Conservation (phyloP, 495 filamentous ascomycete species). For the Lasiosphaeriaceae sp. region DNA sequence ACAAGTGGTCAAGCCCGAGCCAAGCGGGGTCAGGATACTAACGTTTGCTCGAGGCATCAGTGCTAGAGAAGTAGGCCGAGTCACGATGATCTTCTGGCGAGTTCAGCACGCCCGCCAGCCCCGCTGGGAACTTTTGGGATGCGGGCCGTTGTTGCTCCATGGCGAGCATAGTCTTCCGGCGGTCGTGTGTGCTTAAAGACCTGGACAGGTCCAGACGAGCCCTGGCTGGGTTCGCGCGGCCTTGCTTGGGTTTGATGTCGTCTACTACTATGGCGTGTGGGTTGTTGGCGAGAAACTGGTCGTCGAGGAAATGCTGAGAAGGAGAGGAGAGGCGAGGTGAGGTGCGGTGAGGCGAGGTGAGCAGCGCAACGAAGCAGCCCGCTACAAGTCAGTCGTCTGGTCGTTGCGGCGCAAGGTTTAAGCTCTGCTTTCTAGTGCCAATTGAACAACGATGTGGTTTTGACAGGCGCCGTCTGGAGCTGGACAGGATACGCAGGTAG, state of each 20-base stretch:
- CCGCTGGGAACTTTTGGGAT: constrained; percentile 47
- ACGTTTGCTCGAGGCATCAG: constrained; percentile 56
- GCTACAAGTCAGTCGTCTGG: neutral
- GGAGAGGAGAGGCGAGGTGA: too few relatives aligned
- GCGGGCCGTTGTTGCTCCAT: constrained; percentile 36
- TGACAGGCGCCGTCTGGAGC: neutral
- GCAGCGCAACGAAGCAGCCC: neutral
- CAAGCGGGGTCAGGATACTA: constrained; percentile 12
- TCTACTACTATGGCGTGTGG: too few relatives aligned
- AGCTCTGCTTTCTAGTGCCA: neutral
- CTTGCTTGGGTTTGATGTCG: too few relatives aligned
- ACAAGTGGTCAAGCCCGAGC: neutral
- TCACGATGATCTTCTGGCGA: constrained; percentile 49
- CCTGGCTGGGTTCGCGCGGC: too few relatives aligned
- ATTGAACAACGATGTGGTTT: neutral
- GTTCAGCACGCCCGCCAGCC: constrained; percentile 47
- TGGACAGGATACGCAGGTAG: neutral
- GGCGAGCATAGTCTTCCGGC: neutral
- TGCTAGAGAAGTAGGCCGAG: constrained; percentile 52
- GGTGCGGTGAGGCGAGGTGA: too few relatives aligned
- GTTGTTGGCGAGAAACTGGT: too few relatives aligned
- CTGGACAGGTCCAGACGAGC: too few relatives aligned
- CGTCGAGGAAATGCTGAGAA: too few relatives aligned
- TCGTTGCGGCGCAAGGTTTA: neutral
- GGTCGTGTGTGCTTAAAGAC: too few relatives aligned